These are phyloP conservation scores for Coemansia sp. DNA, from an alignment of 192 early-diverging fungal species.

Conservation along the genomic window DNA sequence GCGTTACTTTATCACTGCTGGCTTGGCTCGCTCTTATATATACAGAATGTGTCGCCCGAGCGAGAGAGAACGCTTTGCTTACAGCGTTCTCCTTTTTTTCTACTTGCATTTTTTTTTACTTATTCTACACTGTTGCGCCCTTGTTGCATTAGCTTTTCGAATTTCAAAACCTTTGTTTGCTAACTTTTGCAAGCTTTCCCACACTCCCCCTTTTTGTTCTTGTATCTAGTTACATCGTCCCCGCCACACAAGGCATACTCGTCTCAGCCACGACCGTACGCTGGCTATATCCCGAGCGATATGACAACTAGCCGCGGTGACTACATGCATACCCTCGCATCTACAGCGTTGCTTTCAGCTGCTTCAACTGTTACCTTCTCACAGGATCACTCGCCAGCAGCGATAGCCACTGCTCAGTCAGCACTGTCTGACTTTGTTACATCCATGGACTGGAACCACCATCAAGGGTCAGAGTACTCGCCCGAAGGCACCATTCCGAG, in stretches of 20 bases:
- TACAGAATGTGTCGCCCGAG: not conserved
- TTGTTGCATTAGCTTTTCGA: not conserved
- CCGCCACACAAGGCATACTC: not conserved
- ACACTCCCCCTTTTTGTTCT: not conserved
- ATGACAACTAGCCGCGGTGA: constrained; percentile 3
- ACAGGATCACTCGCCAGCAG: constrained; percentile 2
- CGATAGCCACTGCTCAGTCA: not conserved
- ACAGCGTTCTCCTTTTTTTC: not conserved
- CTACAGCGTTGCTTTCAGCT: not conserved
- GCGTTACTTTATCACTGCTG: not conserved
- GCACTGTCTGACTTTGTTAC: not conserved
- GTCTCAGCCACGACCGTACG: not conserved
- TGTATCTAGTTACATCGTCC: not conserved
- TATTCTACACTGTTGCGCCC: not conserved
- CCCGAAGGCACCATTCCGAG: not conserved
- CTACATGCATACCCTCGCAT: not conserved
- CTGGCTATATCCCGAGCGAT: not conserved
- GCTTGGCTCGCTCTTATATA: not conserved
- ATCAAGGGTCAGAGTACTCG: not conserved
- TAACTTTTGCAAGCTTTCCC: not conserved
- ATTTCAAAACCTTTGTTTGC: constrained; percentile 7
- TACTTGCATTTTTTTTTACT: not conserved
- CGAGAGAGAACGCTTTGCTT: not conserved
- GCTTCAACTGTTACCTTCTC: not conserved
- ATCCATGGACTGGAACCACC: constrained; percentile 9